Conservation (phyloP, 768 basidiomycete genomes). For the Trametes villosa region DNA sequence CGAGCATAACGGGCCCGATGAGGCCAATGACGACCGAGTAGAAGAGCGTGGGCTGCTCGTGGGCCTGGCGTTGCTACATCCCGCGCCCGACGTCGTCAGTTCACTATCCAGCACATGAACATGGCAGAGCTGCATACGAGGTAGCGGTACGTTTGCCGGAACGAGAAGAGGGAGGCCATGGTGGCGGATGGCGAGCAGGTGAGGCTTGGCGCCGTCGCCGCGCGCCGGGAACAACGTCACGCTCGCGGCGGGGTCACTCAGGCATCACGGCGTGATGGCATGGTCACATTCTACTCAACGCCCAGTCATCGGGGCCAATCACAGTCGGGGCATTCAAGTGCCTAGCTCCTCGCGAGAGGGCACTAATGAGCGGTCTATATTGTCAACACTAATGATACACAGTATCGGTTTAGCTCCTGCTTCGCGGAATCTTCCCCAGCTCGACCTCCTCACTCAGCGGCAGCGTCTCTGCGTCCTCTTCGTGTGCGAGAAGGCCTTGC, state of each 20-base stretch:
- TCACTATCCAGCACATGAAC: background rate
- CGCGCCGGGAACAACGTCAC: slow-evolving; percentile 8
- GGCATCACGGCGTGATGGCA: background rate
- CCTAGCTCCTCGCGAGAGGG: too few species aligned
- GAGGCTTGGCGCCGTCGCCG: background rate
- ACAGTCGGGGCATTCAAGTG: background rate
- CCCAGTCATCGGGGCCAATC: background rate
- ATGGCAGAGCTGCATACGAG: slow-evolving; percentile 25
- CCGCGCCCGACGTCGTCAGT: background rate
- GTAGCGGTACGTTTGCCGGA: slow-evolving; percentile 55
- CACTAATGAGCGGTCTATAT: too few species aligned
- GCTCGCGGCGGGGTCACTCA: background rate
- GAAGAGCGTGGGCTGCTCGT: slow-evolving; percentile 91
- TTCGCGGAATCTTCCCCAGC: background rate
- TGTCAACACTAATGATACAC: too few species aligned
- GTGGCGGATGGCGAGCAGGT: slow-evolving; percentile 23
- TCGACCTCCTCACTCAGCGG: background rate
- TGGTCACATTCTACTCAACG: slow-evolving; percentile 2
- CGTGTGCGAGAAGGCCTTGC: background rate
- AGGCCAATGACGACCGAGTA: slow-evolving; percentile 79
- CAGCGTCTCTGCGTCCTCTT: background rate
- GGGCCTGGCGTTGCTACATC: slow-evolving; percentile 82
- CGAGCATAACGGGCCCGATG: slow-evolving; percentile 74
- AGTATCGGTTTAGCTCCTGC: background rate
- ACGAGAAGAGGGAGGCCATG: slow-evolving; percentile 52